Evolutionary conservation across 192 early-diverging fungal genomes (phyloP), one percentile per base, ranked within the genome.

Genomic region (Martensiomyces pterosporus): DNA sequence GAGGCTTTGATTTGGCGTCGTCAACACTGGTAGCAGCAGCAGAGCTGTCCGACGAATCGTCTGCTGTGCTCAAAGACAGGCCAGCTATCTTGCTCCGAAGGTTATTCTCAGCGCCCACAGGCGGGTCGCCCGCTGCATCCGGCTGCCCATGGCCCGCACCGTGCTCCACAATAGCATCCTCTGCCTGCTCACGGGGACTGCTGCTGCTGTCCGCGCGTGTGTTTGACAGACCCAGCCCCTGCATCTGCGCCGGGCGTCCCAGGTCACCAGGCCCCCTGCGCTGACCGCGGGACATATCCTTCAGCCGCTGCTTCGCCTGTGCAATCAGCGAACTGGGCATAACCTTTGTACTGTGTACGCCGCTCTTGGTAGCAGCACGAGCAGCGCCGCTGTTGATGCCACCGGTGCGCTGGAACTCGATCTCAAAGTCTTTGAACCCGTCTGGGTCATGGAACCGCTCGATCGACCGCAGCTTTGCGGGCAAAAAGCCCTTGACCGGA

Each of bases 381-480:
- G 50, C 24, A 33, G 36, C 24, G 48, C 24, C 49, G 36, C 37
- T 25, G 36, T 44, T 41, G 10, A 56, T n/a, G 13, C 34, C 40
- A 32, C 40, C 47, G 3, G 69, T 60, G 39, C 69, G 49, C 34
- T 62, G 73, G 56, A 64, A 78, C 71, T 55, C 60, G 17, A 57
- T 67, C 15, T 53, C 71, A 68, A 75, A 75, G 43, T 64, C 64
- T 1, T 49, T 54, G 29, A 63, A 63, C 2, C 71, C 76, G 0
- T 64, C 52, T 9, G 80, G 76, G 57, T 91, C 89, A 67, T 98
- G 91, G 74, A 98, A 96, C 13, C 91, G 85, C 6, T 68, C 52
- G 47, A 89, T 86, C 8, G 57, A 70, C 3, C 85, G 80, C 22
- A 96, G 79, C 23, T 81, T 85, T n/a, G 86, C 60, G 0, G 83